phyloP scores from a whole-genome alignment of 73 alveolate genomes.

The Paramecium primaurelia region DNA sequence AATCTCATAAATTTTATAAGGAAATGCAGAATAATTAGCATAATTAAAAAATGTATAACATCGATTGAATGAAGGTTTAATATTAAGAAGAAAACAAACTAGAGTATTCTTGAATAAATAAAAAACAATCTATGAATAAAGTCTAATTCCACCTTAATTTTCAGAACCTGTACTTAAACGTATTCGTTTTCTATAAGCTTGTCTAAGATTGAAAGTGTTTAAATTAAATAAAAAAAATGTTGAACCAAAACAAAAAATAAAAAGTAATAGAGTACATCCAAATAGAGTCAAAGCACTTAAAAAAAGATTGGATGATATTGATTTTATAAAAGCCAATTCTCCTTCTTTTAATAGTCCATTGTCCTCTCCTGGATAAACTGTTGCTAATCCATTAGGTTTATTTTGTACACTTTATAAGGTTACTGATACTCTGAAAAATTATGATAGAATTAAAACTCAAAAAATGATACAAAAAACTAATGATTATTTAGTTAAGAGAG shows the following conservation, averaged over 20 bases:
- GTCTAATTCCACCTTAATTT: neutral
- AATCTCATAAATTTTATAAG: neutral
- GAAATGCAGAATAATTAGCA: slow-evolving; percentile 2
- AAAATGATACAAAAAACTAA: slow-evolving; percentile 17
- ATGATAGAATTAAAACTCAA: neutral
- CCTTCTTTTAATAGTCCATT: neutral
- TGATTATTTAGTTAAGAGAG: slow-evolving; percentile 33
- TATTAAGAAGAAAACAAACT: neutral
- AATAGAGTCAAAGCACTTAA: neutral
- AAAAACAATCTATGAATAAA: neutral
- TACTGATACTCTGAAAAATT: neutral
- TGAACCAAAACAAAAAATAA: neutral
- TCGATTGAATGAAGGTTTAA: slow-evolving; percentile 14
- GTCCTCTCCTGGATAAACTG: neutral
- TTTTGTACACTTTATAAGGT: slow-evolving; percentile 27
- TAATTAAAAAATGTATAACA: neutral
- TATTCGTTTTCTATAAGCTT: neutral
- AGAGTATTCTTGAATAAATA: neutral
- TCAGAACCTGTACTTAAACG: slow-evolving; percentile 9
- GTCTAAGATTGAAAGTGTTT: slow-evolving; percentile 18
- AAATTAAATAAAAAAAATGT: slow-evolving; percentile 11
- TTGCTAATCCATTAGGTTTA: neutral
- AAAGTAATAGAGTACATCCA: neutral
- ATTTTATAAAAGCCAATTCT: neutral
- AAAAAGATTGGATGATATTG: slow-evolving; percentile 6